Evolutionary conservation across 2,329 filamentous ascomycete species (phyloP).

Genomic region (Verticillium isaacii): DNA sequence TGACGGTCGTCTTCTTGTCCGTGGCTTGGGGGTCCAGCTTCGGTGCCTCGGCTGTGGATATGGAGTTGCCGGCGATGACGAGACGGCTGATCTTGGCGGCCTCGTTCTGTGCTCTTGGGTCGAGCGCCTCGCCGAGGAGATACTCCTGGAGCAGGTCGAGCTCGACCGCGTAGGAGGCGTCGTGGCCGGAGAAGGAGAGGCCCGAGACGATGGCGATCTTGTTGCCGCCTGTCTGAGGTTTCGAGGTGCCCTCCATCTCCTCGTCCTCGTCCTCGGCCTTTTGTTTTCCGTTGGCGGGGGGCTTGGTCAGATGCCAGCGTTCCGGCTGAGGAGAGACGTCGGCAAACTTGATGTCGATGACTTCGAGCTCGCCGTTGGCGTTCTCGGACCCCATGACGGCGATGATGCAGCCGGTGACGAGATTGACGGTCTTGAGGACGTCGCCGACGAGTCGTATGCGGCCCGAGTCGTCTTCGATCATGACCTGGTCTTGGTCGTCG

Average conservation of each 20-base stretch:
- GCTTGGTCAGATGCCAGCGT: constrained; percentile 68
- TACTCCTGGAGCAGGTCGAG: constrained; percentile 80
- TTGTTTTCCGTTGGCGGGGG: constrained; percentile 23
- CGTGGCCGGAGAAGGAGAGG: constrained; percentile 72
- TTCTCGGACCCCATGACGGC: constrained; percentile 96
- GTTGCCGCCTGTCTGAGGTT: constrained; percentile 29
- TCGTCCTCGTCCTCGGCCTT: constrained; percentile 38
- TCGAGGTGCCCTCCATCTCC: constrained; percentile 49
- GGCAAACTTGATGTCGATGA: constrained; percentile 83
- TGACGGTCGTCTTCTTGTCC: constrained; percentile 37
- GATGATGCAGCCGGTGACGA: constrained; percentile 91
- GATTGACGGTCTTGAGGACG: constrained; percentile 59
- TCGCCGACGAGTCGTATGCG: constrained; percentile 75
- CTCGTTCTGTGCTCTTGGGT: constrained; percentile 52
- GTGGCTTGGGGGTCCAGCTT: constrained; percentile 31
- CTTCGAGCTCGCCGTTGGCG: constrained; percentile 83
- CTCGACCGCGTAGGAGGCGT: constrained; percentile 66
- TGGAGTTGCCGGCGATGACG: constrained; percentile 88
- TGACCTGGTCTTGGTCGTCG: constrained; percentile 60
- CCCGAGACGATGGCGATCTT: constrained; percentile 86
- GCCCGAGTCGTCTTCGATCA: constrained; percentile 94
- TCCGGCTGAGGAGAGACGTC: constrained; percentile 78
- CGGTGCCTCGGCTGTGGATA: constrained; percentile 57
- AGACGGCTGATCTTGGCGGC: constrained; percentile 72
- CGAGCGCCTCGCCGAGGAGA: constrained; percentile 75